Base-by-base conservation (phyloP, 306 rosid species). In the Sicyos edulis region DNA sequence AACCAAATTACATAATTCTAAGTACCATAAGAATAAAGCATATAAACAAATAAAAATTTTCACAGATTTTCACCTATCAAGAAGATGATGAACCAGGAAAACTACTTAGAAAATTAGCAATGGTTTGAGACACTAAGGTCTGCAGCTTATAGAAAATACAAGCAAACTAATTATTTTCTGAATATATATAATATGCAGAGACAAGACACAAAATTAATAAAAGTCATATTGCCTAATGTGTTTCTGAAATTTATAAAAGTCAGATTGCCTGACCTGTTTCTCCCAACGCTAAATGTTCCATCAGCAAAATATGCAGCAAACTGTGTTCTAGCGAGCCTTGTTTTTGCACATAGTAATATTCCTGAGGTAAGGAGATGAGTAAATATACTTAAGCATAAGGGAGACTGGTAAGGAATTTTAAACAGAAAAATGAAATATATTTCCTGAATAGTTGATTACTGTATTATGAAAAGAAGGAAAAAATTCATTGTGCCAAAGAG, bases 251-350 rank as follows among this genome's bases (percentile, higher is more conserved):
- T 26, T 40, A 20, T 55, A 71, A 79, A 37, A 40, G 45, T 49
- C 49, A 79, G 37, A 75, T 74, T 72, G 74, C 64, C 80, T 34
- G 71, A 92, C 98, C 96, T 87, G 77, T 76, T 83, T 56, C 70
- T 82, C 75, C 68, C 89, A 72, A 90, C 17, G 49, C 72, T 76
- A 69, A 90, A 84, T 77, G 97, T 88, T 58, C 95, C 95, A 37
- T 90, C 88, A 63, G 98, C 97, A 86, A 93, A 90, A 82, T 82
- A 88, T 66, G 92, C 82, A 22, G 98, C 88, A 78, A 93, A 91
- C 47, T 52, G 79, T 75, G 89, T 83, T 81, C 84, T 86, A 50
- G 96, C 96, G 50, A 78, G 78, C 79, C 84, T 84, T n/a, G 93
- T 88, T 83, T 90, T 90, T 42, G 98, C 98, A 87, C 98, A 90